phyloP scores from a whole-genome alignment of 495 filamentous ascomycete species.

The Aspergillus baeticus region DNA sequence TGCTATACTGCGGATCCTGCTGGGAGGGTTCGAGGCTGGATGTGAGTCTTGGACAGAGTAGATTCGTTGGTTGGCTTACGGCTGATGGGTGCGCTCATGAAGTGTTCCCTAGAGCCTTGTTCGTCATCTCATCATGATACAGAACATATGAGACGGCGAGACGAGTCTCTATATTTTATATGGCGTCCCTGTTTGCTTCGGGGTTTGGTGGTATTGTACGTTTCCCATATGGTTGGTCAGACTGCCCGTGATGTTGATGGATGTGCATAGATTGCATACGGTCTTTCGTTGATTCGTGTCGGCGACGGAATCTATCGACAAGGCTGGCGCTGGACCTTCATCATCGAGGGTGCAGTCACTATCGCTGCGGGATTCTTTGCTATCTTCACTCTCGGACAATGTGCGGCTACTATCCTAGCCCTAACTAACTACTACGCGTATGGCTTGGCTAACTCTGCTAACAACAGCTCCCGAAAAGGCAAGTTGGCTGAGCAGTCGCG shows the following conservation, averaged over 20 bases:
- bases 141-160: neutral
- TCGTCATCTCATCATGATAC: neutral
- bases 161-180: neutral
- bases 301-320: neutral
- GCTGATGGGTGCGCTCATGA: no score
- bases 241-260: no score
- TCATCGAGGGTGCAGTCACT: neutral
- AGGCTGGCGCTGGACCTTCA: conserved; percentile 1
- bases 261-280: neutral
- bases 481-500: neutral
- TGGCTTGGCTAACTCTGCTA: no score
- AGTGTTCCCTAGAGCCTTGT: neutral
- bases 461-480: neutral
- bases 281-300: neutral
- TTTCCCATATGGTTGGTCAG: neutral
- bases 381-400: neutral
- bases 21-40: neutral
- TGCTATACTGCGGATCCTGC: neutral
- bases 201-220: neutral
- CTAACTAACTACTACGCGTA: no score
- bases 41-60: no score
- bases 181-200: neutral
- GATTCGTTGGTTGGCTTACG: no score
- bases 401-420: neutral
- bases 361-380: neutral